These are phyloP conservation scores for Magnolia officinalis DNA, from an alignment of 164 flowering plant genomes.

Conservation along the genomic window DNA sequence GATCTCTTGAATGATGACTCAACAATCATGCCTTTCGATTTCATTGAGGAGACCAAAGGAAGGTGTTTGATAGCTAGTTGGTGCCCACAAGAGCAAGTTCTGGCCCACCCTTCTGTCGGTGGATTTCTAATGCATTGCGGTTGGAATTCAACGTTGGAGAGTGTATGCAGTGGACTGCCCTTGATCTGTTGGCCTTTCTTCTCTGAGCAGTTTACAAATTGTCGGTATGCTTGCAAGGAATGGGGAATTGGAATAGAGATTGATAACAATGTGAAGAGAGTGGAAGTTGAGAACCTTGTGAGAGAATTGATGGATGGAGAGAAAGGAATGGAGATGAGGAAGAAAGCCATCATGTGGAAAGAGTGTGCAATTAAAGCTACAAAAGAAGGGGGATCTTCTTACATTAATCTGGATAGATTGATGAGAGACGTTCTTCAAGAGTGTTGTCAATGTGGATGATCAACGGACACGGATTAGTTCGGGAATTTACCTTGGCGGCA, in stretches of 20 bases:
- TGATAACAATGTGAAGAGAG: constrained; percentile 5
- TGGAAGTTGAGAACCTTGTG: constrained; percentile 7
- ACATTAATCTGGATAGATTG: constrained; percentile 12
- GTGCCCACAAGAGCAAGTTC: constrained; percentile 18
- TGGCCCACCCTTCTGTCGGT: constrained; percentile 13
- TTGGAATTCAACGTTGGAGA: constrained; percentile 17
- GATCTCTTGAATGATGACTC: constrained; percentile 43
- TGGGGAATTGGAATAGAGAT: constrained; percentile 18
- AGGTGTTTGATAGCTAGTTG: constrained; percentile 19
- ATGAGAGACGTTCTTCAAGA: background rate
- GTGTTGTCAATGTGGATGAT: background rate
- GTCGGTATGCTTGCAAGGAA: constrained; percentile 15
- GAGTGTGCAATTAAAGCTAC: constrained; percentile 13
- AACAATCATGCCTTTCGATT: constrained; percentile 9
- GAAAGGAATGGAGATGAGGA: constrained; percentile 19
- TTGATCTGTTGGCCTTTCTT: constrained; percentile 23
- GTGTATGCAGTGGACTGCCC: constrained; percentile 16
- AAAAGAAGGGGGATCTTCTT: constrained; percentile 14
- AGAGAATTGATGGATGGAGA: constrained; percentile 11
- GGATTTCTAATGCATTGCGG: constrained; percentile 21
- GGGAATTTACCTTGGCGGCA: background rate
- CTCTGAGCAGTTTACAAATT: constrained; percentile 17
- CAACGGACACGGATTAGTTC: no score
- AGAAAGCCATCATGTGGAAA: constrained; percentile 23
- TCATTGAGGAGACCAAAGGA: constrained; percentile 11